phyloP scores from a whole-genome alignment of 345 rosid species.

The Aquilaria yunnanensis region DNA sequence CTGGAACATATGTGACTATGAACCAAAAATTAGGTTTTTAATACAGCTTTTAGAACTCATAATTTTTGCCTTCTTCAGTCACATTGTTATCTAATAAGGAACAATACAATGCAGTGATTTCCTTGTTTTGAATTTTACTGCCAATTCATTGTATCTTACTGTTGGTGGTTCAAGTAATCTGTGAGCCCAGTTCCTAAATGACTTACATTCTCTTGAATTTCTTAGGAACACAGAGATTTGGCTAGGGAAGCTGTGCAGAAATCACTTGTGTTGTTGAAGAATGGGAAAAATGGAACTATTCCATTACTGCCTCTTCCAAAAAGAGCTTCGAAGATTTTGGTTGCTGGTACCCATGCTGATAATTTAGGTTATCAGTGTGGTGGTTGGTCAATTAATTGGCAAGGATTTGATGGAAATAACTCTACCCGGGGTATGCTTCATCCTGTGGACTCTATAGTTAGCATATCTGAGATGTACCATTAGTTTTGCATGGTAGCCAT shows the following conservation, averaged over 20 bases:
- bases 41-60: background rate
- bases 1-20: background rate
- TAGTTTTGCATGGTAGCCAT: background rate
- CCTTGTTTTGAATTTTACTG: background rate
- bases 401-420: constrained; percentile 73
- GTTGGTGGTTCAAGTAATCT: constrained; percentile 1
- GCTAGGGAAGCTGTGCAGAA: constrained; percentile 98
- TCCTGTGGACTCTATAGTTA: background rate
- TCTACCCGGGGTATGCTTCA: constrained; percentile 50
- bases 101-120: background rate
- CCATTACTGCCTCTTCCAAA: constrained; percentile 82
- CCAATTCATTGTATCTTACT: background rate
- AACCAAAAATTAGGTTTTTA: background rate
- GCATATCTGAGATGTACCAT: constrained; percentile 2
- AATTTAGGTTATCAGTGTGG: constrained; percentile 97
- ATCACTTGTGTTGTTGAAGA: constrained; percentile 89
- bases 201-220: constrained; percentile 5
- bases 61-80: background rate
- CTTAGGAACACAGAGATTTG: constrained; percentile 81
- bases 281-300: constrained; percentile 49
- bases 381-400: constrained; percentile 97
- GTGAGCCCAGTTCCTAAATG: background rate
- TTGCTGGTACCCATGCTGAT: constrained; percentile 89
- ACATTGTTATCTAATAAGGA: background rate
- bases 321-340: constrained; percentile 67